Evolutionary conservation across 495 filamentous ascomycete species (phyloP).

Genomic region (Neurospora sp.): DNA sequence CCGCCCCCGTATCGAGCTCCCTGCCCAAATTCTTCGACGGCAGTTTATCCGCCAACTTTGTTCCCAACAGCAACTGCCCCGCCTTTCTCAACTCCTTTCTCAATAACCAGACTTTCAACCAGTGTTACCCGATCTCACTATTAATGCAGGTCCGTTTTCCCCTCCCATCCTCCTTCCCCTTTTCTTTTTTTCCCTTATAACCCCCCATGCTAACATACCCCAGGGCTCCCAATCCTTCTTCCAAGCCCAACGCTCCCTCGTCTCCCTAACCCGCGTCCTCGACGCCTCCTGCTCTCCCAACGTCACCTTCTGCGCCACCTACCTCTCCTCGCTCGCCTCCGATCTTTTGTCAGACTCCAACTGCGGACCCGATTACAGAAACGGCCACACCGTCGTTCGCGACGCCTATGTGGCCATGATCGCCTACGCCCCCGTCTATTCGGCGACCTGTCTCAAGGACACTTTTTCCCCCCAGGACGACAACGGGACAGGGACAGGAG

Average conservation of each 20-base stretch:
- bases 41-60: constrained; percentile 60
- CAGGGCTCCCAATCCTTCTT: constrained; percentile 59
- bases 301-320: constrained; percentile 44
- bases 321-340: constrained; percentile 49
- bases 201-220: no score
- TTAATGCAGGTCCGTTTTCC: constrained; percentile 50
- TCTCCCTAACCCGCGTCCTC: constrained; percentile 57
- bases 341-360: constrained; percentile 25
- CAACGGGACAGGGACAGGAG: background rate
- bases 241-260: constrained; percentile 51
- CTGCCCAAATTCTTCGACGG: constrained; percentile 67
- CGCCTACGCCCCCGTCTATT: constrained; percentile 67
- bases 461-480: constrained; percentile 19
- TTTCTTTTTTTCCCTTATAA: background rate
- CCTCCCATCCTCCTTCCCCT: background rate
- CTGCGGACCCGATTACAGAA: constrained; percentile 61
- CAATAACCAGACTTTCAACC: constrained; percentile 47
- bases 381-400: constrained; percentile 56
- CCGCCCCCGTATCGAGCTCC: constrained; percentile 17
- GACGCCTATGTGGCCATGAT: constrained; percentile 55
- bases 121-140: constrained; percentile 65
- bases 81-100: constrained; percentile 61
- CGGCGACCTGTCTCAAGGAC: constrained; percentile 64
- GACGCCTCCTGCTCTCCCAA: constrained; percentile 60
- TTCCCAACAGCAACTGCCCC: constrained; percentile 41